phyloP scores from a whole-genome alignment of 2,329 filamentous ascomycete species.

The Pseudogymnoascus sp. region DNA sequence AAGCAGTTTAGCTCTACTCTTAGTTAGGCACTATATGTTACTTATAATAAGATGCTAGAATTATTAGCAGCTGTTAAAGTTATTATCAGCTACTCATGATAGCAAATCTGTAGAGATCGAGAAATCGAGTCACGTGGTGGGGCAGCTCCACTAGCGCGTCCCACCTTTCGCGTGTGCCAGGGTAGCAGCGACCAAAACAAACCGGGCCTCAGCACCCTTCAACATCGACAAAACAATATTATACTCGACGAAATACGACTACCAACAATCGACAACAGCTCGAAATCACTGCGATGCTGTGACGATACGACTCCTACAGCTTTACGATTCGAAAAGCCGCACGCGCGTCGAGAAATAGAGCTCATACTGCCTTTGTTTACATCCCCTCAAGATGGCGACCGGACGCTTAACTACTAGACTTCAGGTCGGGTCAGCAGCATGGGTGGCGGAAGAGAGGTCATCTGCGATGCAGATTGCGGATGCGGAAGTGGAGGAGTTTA shows the following conservation, averaged over 20 bases:
- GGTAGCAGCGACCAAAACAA: conserved; percentile 8
- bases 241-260: conserved; percentile 2
- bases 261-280: conserved; percentile 1
- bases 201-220: not conserved
- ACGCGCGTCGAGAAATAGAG: not conserved
- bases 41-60: too few relatives aligned
- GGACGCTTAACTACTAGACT: conserved; percentile 40
- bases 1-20: too few relatives aligned
- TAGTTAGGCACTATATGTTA: too few relatives aligned
- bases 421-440: conserved; percentile 72
- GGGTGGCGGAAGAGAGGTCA: conserved; percentile 77
- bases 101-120: too few relatives aligned
- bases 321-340: not conserved
- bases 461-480: conserved; percentile 67
- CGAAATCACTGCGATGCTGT: conserved; percentile 1
- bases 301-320: not conserved
- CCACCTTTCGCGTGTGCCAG: conserved; percentile 5
- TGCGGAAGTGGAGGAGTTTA: conserved; percentile 85
- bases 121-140: not conserved
- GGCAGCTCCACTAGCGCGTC: not conserved
- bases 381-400: conserved; percentile 21
- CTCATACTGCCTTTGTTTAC: conserved; percentile 5
- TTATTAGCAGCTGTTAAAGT: too few relatives aligned
- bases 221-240: not conserved
- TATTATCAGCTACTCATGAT: too few relatives aligned